A percentile compares a stretch with the other conserved stretches of the same genome.
phyloP scores from a whole-genome alignment of 768 basidiomycete genomes.

The Asterophora parasitica region DNA sequence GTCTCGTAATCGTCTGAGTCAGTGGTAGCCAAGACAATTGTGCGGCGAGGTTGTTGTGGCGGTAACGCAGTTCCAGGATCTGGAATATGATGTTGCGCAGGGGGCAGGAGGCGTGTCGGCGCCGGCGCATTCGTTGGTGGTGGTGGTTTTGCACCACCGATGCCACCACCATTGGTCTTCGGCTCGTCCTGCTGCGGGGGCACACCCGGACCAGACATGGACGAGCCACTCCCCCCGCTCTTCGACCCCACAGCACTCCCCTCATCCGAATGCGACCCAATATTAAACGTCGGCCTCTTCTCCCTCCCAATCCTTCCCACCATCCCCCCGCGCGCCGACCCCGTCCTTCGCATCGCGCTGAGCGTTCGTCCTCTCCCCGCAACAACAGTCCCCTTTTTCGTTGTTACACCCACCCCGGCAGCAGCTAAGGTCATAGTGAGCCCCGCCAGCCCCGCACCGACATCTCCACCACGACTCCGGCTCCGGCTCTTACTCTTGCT shows the following conservation, averaged over 20 bases:
- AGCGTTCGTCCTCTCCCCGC: background rate
- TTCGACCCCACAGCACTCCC: slow-evolving; percentile 33
- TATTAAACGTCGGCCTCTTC: slow-evolving; percentile 41
- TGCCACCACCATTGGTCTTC: background rate
- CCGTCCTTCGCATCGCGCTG: background rate
- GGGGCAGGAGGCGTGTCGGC: slow-evolving; percentile 17
- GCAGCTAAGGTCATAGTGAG: slow-evolving; percentile 11
- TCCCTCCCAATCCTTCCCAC: slow-evolving; percentile 10
- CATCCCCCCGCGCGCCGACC: background rate
- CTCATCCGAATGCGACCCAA: slow-evolving; percentile 57
- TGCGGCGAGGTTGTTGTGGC: slow-evolving; percentile 29
- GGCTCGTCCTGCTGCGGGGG: background rate
- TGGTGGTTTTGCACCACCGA: background rate
- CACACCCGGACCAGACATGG: slow-evolving; percentile 18
- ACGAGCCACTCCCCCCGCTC: slow-evolving; percentile 33
- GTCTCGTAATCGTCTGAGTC: slow-evolving; percentile 49
- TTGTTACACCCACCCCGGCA: background rate
- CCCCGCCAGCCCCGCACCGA: slow-evolving; percentile 7
- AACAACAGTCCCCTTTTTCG: background rate
- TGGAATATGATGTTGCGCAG: slow-evolving; percentile 16
- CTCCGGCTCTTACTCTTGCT: slow-evolving; percentile 9
- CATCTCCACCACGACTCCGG: slow-evolving; percentile 10
- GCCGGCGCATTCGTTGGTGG: background rate
- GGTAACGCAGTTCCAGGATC: slow-evolving; percentile 17
- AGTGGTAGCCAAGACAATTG: slow-evolving; percentile 48